A percentile compares a stretch with the other conserved stretches of the same genome.
phyloP scores from a whole-genome alignment of 2,329 filamentous ascomycete species.

The Grosmannia clavigera region DNA sequence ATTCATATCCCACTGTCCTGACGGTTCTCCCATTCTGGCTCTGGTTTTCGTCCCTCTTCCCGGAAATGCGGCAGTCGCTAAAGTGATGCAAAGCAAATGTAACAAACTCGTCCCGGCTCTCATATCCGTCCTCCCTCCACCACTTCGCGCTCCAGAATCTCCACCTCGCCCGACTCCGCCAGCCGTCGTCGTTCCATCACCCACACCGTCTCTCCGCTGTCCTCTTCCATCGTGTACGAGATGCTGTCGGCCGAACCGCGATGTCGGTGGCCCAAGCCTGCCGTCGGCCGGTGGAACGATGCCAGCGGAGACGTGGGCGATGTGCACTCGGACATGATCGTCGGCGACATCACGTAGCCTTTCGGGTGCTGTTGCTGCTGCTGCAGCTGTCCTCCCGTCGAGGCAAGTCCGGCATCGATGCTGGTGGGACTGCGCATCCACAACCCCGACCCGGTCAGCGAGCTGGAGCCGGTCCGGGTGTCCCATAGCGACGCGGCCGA shows the following conservation, averaged over 20 bases:
- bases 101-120: not conserved
- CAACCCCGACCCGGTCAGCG: slow-evolving; percentile 14
- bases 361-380: not conserved
- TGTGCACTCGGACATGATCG: not conserved
- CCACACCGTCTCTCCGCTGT: slow-evolving; percentile 49
- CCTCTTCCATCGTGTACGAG: slow-evolving; percentile 53
- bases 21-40: not conserved
- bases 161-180: slow-evolving; percentile 50
- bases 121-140: slow-evolving; percentile 42
- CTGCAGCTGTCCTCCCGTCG: not conserved
- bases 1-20: not conserved
- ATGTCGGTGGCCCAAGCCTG: slow-evolving; percentile 33
- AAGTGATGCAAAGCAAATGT: not conserved
- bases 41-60: not conserved
- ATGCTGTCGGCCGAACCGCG: slow-evolving; percentile 54
- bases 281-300: slow-evolving; percentile 13
- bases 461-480: slow-evolving; percentile 10
- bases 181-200: slow-evolving; percentile 57
- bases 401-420: not conserved
- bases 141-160: slow-evolving; percentile 52
- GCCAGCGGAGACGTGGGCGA: not conserved
- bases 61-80: not conserved
- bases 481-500: not conserved
- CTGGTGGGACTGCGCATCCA: slow-evolving; percentile 15
- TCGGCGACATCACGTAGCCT: not conserved